phyloP scores from a whole-genome alignment of 1,284 basidiomycete genomes.

The Hemileia vastatrix region DNA sequence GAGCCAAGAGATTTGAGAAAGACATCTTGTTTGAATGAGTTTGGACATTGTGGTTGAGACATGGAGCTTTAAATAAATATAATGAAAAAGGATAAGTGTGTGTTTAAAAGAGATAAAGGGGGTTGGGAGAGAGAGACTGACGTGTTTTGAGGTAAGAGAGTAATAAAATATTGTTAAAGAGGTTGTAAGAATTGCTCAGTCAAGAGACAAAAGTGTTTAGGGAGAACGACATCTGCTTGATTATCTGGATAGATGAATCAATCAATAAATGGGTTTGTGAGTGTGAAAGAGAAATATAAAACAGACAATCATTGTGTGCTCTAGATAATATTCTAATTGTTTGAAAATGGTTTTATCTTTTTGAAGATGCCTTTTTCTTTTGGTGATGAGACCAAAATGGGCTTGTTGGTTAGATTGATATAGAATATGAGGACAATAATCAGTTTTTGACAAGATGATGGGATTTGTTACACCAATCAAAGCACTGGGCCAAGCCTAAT shows the following conservation, averaged over 20 bases:
- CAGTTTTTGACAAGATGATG: conserved; percentile 74
- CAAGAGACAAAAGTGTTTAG: conserved; percentile 74
- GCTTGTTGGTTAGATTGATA: conserved; percentile 49
- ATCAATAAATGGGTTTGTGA: too few species aligned
- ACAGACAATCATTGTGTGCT: conserved; percentile 17
- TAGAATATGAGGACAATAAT: conserved; percentile 81
- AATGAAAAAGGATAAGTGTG: conserved; percentile 58
- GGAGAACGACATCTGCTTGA: conserved; percentile 56
- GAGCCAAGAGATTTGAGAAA: conserved; percentile 80
- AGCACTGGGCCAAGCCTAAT: conserved; percentile 70
- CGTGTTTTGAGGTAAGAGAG: conserved; percentile 57
- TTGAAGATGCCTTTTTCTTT: conserved; percentile 14
- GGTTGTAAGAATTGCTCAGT: conserved; percentile 84
- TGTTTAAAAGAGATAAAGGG: conserved; percentile 23
- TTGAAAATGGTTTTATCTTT: conserved; percentile 16
- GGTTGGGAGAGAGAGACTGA: not conserved
- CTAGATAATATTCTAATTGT: conserved; percentile 2
- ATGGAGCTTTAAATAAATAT: not conserved
- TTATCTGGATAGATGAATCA: conserved; percentile 46
- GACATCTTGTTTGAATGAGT: conserved; percentile 51
- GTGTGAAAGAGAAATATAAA: too few species aligned
- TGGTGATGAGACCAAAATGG: conserved; percentile 8
- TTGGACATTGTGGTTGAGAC: not conserved
- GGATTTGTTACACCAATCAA: conserved; percentile 90
- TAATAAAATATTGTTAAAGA: conserved; percentile 83